Conservation (phyloP, 2,329 filamentous ascomycete genomes). For the Sclerotinia spermophila region DNA sequence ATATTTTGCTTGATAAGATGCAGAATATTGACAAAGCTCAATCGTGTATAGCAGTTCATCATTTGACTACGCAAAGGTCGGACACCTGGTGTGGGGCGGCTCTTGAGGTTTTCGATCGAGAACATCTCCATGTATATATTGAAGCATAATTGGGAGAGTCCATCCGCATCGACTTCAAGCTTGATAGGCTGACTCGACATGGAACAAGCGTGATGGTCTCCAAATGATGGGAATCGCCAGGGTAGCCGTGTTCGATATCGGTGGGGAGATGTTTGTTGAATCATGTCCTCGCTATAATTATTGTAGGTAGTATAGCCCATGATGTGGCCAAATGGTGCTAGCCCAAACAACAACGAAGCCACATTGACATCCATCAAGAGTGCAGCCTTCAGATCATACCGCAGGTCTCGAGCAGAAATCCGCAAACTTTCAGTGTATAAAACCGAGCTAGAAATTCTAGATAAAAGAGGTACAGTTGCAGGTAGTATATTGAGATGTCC, state of each 20-base stretch:
- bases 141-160: neutral
- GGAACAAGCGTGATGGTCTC: neutral
- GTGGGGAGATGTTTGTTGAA: neutral
- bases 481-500: neutral
- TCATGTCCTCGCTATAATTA: neutral
- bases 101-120: neutral
- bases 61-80: neutral
- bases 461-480: neutral
- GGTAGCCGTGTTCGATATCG: neutral
- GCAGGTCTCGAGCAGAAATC: neutral
- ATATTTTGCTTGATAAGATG: neutral
- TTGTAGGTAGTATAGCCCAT: neutral
- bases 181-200: neutral
- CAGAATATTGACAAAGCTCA: neutral
- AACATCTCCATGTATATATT: neutral
- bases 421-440: neutral
- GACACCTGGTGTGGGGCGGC: neutral
- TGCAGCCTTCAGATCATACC: neutral
- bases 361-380: slow-evolving; percentile 1
- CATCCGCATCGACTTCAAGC: neutral
- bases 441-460: neutral
- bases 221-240: neutral
- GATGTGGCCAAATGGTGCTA: neutral
- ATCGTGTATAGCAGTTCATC: neutral
- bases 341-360: neutral